phyloP scores from a whole-genome alignment of 2,329 filamentous ascomycete genomes.

The Thielaviopsis punctulata region DNA sequence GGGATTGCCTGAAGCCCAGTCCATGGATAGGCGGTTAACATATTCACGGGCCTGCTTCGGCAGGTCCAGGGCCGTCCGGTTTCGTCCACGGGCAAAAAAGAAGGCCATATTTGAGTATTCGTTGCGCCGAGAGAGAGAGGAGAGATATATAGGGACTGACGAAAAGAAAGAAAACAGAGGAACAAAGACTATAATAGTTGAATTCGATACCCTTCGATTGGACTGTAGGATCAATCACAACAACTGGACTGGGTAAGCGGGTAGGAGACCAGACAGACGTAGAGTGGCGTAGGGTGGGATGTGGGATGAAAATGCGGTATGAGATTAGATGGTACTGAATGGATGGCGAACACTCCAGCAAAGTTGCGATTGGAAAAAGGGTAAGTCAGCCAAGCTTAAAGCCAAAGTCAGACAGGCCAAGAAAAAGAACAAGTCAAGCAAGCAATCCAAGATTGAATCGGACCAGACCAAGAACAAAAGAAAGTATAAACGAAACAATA shows the following conservation, averaged over 20 bases:
- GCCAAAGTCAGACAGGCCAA: not conserved
- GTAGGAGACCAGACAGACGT: too few species aligned
- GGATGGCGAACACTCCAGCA: not conserved
- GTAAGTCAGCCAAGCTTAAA: not conserved
- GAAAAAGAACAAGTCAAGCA: not conserved
- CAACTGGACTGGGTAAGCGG: not conserved
- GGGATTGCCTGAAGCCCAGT: conserved; percentile 12
- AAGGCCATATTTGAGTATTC: conserved; percentile 28
- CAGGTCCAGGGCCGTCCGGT: conserved; percentile 34
- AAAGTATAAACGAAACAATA: not conserved
- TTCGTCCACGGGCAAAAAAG: conserved; percentile 35
- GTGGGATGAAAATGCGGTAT: not conserved
- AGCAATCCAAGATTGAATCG: too few species aligned
- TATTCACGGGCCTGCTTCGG: conserved; percentile 30
- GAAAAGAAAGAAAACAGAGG: not conserved
- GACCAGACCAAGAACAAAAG: not conserved
- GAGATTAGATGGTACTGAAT: not conserved
- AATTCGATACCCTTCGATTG: not conserved
- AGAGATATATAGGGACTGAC: not conserved
- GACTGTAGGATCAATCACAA: not conserved
- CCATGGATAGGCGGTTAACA: conserved; percentile 14
- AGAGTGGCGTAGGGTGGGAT: conserved; percentile 10
- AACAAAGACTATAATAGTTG: not conserved
- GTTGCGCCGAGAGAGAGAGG: not conserved
- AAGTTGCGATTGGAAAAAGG: not conserved